A percentile compares a stretch with the other conserved stretches of the same genome.
Evolutionary conservation across 352 stramenopile species (phyloP).

Genomic region (Pythium aquatile): DNA sequence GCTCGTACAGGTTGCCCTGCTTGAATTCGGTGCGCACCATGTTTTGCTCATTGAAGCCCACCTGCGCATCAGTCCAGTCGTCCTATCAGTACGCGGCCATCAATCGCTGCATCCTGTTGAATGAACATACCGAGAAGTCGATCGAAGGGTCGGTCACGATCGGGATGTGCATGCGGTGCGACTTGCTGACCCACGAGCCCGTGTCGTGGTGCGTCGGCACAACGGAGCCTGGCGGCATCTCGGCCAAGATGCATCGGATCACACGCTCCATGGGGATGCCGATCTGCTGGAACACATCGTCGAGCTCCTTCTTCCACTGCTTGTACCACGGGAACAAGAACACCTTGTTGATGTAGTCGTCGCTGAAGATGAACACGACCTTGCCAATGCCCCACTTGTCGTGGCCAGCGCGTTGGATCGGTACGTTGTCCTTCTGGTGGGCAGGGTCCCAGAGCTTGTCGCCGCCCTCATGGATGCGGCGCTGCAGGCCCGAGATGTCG

Average conservation of each 20-base stretch:
- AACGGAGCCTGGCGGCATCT: conserved; percentile 92
- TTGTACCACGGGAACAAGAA: conserved; percentile 96
- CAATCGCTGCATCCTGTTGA: neutral
- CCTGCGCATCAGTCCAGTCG: conserved; percentile 26
- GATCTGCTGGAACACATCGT: conserved; percentile 90
- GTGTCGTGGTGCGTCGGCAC: conserved; percentile 98
- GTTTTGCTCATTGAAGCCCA: conserved; percentile 77
- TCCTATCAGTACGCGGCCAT: neutral
- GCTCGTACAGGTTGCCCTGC: conserved; percentile 96
- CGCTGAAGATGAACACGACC: conserved; percentile 97
- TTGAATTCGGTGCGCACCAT: conserved; percentile 92
- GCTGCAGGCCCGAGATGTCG: conserved; percentile 62
- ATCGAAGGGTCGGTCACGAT: conserved; percentile 88
- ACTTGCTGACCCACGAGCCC: conserved; percentile 94
- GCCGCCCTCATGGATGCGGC: conserved; percentile 49
- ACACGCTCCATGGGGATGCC: conserved; percentile 80
- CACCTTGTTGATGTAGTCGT: conserved; percentile 96
- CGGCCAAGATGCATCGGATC: conserved; percentile 95
- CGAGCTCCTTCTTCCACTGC: conserved; percentile 68
- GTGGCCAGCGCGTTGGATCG: conserved; percentile 92
- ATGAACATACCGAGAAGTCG: conserved; percentile 54
- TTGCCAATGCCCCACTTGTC: conserved; percentile 98
- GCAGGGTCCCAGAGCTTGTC: conserved; percentile 62
- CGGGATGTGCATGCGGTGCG: conserved; percentile 96
- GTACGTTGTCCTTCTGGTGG: conserved; percentile 87